Evolutionary conservation across 805 yeast genomes (phyloP).

Genomic region (Candida wancherniae): DNA sequence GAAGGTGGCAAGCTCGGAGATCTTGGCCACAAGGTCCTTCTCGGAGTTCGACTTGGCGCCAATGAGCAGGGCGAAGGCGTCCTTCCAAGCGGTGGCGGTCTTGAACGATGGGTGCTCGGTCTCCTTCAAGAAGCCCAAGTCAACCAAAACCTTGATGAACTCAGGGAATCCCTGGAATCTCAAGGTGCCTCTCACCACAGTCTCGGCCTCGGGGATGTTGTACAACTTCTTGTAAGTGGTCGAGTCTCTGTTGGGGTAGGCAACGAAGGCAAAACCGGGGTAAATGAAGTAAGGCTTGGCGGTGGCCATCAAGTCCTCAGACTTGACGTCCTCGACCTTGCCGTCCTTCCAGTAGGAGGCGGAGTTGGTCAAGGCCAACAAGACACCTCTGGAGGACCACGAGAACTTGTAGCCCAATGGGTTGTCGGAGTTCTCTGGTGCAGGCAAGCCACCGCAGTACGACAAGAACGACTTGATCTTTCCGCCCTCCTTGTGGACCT

Average conservation of each 20-base stretch:
- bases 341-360: constrained; percentile 90
- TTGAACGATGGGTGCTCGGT: constrained; percentile 57
- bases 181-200: constrained; percentile 93
- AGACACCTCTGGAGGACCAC: constrained; percentile 98
- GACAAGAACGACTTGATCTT: constrained; percentile 91
- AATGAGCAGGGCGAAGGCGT: constrained; percentile 71
- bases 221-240: constrained; percentile 89
- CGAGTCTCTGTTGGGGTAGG: constrained; percentile 98
- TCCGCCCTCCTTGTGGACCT: constrained; percentile 88
- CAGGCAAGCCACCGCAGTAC: constrained; percentile 98
- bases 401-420: constrained; percentile 98
- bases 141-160: constrained; percentile 91
- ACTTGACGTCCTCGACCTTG: constrained; percentile 67
- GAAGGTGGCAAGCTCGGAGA: constrained; percentile 74
- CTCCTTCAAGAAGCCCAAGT: constrained; percentile 87
- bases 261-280: constrained; percentile 92
- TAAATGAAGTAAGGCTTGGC: constrained; percentile 93
- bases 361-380: constrained; percentile 89
- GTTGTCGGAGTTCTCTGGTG: constrained; percentile 96
- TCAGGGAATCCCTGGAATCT: constrained; percentile 99
- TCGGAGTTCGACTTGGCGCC: constrained; percentile 69
- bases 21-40: constrained; percentile 69
- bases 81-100: constrained; percentile 67
- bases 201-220: constrained; percentile 94
- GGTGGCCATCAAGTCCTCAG: constrained; percentile 90